Evolutionary conservation across 2,329 filamentous ascomycete species (phyloP), one percentile per base, ranked within the genome.

Genomic region (Polychaeton citri): DNA sequence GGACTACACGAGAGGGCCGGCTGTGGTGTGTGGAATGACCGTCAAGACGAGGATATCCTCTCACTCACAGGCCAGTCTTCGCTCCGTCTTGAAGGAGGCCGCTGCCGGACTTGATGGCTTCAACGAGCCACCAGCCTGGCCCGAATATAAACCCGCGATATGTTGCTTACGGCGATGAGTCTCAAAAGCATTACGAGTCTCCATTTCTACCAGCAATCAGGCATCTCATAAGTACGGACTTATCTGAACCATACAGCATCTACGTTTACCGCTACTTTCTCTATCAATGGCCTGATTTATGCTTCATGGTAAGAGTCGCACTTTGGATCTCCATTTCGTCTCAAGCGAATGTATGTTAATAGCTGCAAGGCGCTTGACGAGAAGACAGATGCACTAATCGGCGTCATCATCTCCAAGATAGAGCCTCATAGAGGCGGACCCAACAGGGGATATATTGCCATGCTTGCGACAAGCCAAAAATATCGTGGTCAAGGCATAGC

Each of bases 231-330:
- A 90, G 87, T 31, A 93, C 88, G 52, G 90, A 96, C 56, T 71
- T 98, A 34, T 96, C 88, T 48, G 90, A 98, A 60, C 90, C 90
- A 2, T 98, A 98, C 60, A 96, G 88, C 62, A 96, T 98, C 57
- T 98, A 98, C 64, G 90, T 98, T 39, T 98, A 96, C 60, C 78
- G 90, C 20, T 98, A 98, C 59, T 98, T 98, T 52, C 67, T 98
- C 13, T 94, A 92, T 55, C 86, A 96, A 71, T 98, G 90, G 90
- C 82, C 83, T 4, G 81, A 96, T 54, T 66, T 98, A n/a, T 98
- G 90, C 61, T 96, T 85, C 61, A 83, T 96, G 77, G 86, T 88
- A 63, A 26, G 48, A 36, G 30, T 28, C 24, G 15, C 4, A n/a
- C n/a, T n/a, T n/a, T n/a, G n/a, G n/a, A 6, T 32, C 19, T 31